These are phyloP conservation scores for Diaporthe eres DNA, from an alignment of 2,329 filamentous ascomycete species.

Conservation along the genomic window DNA sequence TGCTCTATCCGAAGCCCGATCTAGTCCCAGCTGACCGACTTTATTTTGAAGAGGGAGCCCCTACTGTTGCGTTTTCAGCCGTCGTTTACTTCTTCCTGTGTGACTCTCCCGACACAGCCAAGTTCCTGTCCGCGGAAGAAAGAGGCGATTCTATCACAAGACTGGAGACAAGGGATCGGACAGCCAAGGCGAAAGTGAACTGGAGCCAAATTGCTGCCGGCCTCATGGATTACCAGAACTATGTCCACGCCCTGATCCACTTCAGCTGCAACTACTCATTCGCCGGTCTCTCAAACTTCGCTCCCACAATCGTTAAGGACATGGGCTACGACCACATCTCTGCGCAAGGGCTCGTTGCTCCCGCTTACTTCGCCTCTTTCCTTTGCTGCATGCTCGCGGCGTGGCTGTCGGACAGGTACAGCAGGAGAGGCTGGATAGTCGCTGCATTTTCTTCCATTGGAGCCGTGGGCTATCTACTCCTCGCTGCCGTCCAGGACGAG, in stretches of 20 bases:
- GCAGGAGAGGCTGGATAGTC: conserved; percentile 53
- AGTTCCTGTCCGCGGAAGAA: conserved; percentile 1
- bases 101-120: conserved; percentile 4
- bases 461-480: conserved; percentile 52
- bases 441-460: conserved; percentile 47
- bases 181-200: neutral
- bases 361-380: conserved; percentile 57
- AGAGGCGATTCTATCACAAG: neutral
- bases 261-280: conserved; percentile 13
- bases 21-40: neutral
- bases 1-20: no score
- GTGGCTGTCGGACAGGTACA: conserved; percentile 53
- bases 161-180: conserved; percentile 1
- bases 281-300: conserved; percentile 1
- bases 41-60: neutral
- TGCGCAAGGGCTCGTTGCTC: conserved; percentile 38
- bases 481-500: conserved; percentile 48
- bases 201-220: neutral
- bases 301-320: neutral
- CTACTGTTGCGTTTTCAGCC: neutral
- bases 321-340: conserved; percentile 6
- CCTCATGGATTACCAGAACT: neutral
- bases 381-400: conserved; percentile 50
- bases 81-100: neutral
- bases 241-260: neutral